Conservation (phyloP, 257 asterid species). For the Scutellaria minor region DNA sequence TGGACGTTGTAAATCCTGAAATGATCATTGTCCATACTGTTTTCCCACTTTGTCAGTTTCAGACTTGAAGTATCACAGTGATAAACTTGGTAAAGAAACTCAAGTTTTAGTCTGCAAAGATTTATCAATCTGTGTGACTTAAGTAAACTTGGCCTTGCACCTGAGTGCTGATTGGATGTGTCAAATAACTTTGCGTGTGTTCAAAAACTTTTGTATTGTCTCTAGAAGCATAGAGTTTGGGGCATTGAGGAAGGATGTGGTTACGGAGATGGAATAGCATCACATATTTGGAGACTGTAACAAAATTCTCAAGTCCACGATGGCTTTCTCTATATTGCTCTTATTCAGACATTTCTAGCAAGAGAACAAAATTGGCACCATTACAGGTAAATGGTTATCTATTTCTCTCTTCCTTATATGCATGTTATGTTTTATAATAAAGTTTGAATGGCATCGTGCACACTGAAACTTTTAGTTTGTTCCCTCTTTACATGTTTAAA, state of each 20-base stretch:
- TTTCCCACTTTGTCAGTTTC: constrained; percentile 28
- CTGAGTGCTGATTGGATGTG: constrained; percentile 23
- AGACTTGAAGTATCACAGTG: not conserved
- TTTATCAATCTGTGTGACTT: not conserved
- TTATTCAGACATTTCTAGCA: constrained; percentile 56
- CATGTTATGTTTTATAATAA: constrained; percentile 13
- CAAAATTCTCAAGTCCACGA: constrained; percentile 45
- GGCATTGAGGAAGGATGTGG: constrained; percentile 50
- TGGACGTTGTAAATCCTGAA: not conserved
- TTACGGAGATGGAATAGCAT: constrained; percentile 35
- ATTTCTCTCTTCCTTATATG: constrained; percentile 4
- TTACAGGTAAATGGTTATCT: constrained; percentile 58
- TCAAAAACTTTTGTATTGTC: constrained; percentile 5
- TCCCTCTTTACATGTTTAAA: not conserved
- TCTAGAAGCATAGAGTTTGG: constrained; percentile 13
- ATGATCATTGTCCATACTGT: not conserved
- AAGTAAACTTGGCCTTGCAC: constrained; percentile 21
- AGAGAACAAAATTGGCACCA: constrained; percentile 69
- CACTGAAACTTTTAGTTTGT: not conserved
- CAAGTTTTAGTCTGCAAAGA: constrained; percentile 19
- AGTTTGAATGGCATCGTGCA: constrained; percentile 22
- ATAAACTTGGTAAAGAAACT: not conserved
- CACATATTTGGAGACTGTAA: constrained; percentile 37
- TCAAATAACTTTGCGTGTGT: constrained; percentile 17
- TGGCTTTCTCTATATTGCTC: constrained; percentile 51